Conservation (phyloP, 345 rosid genomes). For the Moricandia moricandioides region DNA sequence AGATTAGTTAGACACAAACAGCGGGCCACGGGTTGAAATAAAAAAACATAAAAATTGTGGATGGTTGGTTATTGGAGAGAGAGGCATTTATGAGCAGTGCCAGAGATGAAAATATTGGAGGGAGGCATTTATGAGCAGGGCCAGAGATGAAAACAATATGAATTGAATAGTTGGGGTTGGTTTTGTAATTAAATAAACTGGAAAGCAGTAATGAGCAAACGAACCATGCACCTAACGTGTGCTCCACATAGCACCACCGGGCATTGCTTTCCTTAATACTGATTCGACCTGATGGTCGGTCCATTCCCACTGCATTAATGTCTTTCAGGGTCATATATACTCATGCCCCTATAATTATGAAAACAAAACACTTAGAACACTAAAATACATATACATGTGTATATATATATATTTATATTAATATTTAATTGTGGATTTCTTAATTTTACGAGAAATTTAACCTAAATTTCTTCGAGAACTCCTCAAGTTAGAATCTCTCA, state of each 20-base stretch:
- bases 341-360: neutral
- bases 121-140: constrained; percentile 16
- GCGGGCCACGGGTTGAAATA: neutral
- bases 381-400: too few relatives aligned
- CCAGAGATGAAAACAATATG: constrained; percentile 18
- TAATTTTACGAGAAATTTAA: too few relatives aligned
- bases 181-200: neutral
- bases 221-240: constrained; percentile 24
- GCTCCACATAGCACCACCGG: constrained; percentile 22
- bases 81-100: constrained; percentile 17
- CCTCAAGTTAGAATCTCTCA: too few relatives aligned
- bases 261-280: constrained; percentile 15
- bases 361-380: neutral
- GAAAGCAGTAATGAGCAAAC: neutral
- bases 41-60: neutral
- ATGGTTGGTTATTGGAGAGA: constrained; percentile 9
- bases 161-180: neutral
- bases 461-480: too few relatives aligned
- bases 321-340: constrained; percentile 2
- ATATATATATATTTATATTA: too few relatives aligned
- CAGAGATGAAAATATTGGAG: constrained; percentile 10
- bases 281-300: constrained; percentile 17
- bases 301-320: constrained; percentile 18
- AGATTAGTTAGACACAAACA: neutral
- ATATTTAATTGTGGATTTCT: too few relatives aligned